Evolutionary conservation across 2,329 filamentous ascomycete species (phyloP).

Genomic region (Fusarium dimerum): DNA sequence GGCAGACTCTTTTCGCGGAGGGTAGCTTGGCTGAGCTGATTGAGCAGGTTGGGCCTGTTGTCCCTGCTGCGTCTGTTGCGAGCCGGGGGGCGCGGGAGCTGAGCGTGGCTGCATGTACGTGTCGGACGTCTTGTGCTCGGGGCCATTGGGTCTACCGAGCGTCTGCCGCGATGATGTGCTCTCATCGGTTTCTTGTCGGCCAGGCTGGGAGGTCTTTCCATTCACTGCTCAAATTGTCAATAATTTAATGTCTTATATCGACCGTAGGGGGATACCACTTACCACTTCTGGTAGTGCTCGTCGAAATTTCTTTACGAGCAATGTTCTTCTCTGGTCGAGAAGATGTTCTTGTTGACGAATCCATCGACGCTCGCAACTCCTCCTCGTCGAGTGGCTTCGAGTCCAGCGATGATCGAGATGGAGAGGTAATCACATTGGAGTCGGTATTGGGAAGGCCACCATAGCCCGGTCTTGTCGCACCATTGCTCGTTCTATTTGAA

Average conservation of each 20-base stretch:
- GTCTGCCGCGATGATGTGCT: constrained; percentile 21
- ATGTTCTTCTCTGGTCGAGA: constrained; percentile 49
- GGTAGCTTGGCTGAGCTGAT: constrained; percentile 28
- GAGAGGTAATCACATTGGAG: constrained; percentile 36
- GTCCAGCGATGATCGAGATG: constrained; percentile 59
- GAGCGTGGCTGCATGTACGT: constrained; percentile 60
- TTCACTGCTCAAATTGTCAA: constrained; percentile 26
- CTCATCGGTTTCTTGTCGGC: constrained; percentile 27
- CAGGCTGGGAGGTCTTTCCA: constrained; percentile 25
- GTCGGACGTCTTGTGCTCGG: constrained; percentile 39
- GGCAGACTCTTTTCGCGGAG: constrained; percentile 49
- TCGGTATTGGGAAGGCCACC: constrained; percentile 34
- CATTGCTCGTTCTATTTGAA: constrained; percentile 39
- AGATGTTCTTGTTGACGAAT: constrained; percentile 41
- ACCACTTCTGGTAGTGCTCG: constrained; percentile 45
- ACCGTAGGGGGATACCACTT: constrained; percentile 25
- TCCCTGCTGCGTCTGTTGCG: constrained; percentile 2
- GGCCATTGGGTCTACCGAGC: constrained; percentile 22
- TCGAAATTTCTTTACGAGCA: constrained; percentile 64
- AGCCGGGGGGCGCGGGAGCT: constrained; percentile 52
- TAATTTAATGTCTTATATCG: not conserved
- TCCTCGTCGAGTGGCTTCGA: constrained; percentile 58
- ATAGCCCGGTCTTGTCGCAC: constrained; percentile 23
- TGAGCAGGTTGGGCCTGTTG: constrained; percentile 2
- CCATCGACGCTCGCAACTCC: constrained; percentile 45